These are phyloP conservation scores for Phytophthora cryptogea DNA, from an alignment of 352 stramenopile genomes.

Conservation along the genomic window DNA sequence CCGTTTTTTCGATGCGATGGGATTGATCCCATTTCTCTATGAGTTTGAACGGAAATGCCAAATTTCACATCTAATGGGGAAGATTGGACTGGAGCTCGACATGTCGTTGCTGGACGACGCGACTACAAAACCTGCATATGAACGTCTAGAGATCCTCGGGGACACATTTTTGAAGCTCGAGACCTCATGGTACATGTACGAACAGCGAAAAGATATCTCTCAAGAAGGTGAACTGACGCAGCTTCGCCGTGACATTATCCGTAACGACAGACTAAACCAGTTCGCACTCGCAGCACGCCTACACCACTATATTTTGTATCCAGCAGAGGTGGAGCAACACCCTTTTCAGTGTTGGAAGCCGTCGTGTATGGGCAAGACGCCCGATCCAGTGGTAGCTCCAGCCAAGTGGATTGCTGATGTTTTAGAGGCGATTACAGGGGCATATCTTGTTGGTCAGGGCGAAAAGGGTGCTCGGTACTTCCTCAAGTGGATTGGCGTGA, in stretches of 20 bases:
- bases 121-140: slow-evolving; percentile 85
- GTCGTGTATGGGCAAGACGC: slow-evolving; percentile 86
- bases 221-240: slow-evolving; percentile 78
- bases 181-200: slow-evolving; percentile 86
- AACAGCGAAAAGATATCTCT: slow-evolving; percentile 67
- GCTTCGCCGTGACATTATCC: slow-evolving; percentile 84
- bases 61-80: slow-evolving; percentile 84
- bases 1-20: slow-evolving; percentile 81
- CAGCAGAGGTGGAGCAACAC: slow-evolving; percentile 78
- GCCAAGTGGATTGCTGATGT: slow-evolving; percentile 89
- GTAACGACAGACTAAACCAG: slow-evolving; percentile 81
- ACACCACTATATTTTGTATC: slow-evolving; percentile 84
- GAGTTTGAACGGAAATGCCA: slow-evolving; percentile 91
- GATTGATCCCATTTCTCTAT: slow-evolving; percentile 82
- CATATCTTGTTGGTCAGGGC: slow-evolving; percentile 72
- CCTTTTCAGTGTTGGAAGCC: slow-evolving; percentile 87
- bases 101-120: slow-evolving; percentile 76
- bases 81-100: slow-evolving; percentile 79
- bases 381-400: slow-evolving; percentile 68
- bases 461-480: slow-evolving; percentile 81
- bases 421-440: slow-evolving; percentile 80
- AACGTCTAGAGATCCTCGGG: slow-evolving; percentile 81
- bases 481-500: slow-evolving; percentile 77
- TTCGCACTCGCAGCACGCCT: slow-evolving; percentile 63
- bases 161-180: slow-evolving; percentile 89